phyloP scores from a whole-genome alignment of 345 rosid genomes.

The Passiflora organensis region DNA sequence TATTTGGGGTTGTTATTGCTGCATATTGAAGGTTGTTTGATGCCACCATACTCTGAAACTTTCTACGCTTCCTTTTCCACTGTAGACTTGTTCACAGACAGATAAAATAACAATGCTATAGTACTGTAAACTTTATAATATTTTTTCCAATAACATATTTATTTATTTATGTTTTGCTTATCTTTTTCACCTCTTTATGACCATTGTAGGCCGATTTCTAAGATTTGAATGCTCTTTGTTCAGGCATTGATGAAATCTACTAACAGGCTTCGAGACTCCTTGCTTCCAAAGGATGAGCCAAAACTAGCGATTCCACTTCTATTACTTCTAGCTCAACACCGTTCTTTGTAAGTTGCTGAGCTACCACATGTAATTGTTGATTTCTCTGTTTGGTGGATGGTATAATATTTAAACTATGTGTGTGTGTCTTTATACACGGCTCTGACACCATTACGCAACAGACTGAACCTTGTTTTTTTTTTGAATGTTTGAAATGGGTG shows the following conservation, averaged over 20 bases:
- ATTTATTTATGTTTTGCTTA: not conserved
- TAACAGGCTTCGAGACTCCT: conserved; percentile 81
- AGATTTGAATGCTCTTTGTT: conserved; percentile 7
- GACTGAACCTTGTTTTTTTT: no score
- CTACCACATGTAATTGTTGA: not conserved
- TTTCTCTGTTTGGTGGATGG: no score
- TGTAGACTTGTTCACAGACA: no score
- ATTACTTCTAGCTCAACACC: conserved; percentile 91
- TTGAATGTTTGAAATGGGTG: no score
- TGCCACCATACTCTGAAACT: no score
- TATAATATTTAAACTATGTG: no score
- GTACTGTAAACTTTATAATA: no score
- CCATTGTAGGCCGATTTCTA: not conserved
- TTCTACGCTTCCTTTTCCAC: no score
- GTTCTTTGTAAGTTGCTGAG: conserved; percentile 69
- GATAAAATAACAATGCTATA: not conserved
- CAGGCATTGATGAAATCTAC: conserved; percentile 97
- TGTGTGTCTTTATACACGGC: not conserved
- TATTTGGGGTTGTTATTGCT: no score
- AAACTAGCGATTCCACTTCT: conserved; percentile 87
- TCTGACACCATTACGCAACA: not conserved
- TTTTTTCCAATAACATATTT: no score
- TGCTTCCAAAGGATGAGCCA: conserved; percentile 92
- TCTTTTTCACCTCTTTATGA: no score
- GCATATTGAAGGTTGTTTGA: no score